Base-by-base conservation (phyloP, 2,329 filamentous ascomycete species). In the Hyphodiscus sp. region DNA sequence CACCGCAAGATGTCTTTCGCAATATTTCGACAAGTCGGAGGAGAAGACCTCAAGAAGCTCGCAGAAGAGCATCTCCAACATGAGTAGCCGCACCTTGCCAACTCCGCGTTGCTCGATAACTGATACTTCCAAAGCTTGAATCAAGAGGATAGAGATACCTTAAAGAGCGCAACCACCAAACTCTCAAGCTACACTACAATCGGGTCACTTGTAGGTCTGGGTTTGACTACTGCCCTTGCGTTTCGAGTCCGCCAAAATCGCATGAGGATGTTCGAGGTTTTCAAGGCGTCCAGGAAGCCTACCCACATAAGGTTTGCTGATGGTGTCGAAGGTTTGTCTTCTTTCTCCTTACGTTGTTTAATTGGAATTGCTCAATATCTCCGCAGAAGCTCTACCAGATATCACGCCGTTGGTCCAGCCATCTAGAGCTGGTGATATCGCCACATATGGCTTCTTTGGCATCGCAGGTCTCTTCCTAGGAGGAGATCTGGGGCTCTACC, bases 391-490 rank as follows among this genome's bases (percentile, higher is more conserved):
- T 0, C 70, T 87, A 1, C 84, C 85, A 0, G 82, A 87, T 60
- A 69, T 87, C 38, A 80, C 79, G 0, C 74, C 75, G 0, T 63
- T 81, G 41, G 59, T 87, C 42, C 74, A 77, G 45, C 84, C 83
- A 0, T 80, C 78, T 1, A 72, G 72, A 0, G 63, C 79, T 47
- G 82, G 82, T 15, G 84, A 87, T 58, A 65, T 82, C 26, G 78
- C 80, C 2, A 80, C 84, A 0, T 86, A 83, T 63, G 77, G 79
- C 56, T 78, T 87, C 63, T 82, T 86, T 46, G 76, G 77, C 0
- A 64, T 78, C 0, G 83, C 81, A 15, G 83, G 83, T 0, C 65
- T 86, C 5, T 82, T 87, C 56, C 58, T 87, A 6, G 83, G 83
- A 8, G 83, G 84, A 8, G 84, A 87, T 69, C 68, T 76, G 13